Evolutionary conservation across 306 rosid genomes (phyloP).

Genomic region (Luffa aegyptiaca): DNA sequence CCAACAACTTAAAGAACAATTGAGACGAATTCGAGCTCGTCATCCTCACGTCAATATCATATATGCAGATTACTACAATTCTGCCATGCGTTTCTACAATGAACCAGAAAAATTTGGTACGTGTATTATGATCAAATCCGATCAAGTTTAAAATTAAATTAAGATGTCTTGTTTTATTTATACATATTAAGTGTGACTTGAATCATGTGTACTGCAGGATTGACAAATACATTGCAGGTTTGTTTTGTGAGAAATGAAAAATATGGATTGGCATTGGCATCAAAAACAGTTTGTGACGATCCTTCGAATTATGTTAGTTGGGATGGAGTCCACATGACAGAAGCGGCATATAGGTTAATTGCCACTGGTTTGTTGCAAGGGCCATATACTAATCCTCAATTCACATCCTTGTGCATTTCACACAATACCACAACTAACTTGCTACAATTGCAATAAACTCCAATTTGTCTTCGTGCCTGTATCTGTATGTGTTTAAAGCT

Average conservation of each 20-base stretch:
- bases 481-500: too few species aligned
- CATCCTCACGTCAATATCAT: conserved; percentile 26
- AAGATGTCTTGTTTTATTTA: too few species aligned
- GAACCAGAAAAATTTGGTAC: conserved; percentile 31
- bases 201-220: conserved; percentile 15
- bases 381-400: conserved; percentile 14
- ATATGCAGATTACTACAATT: conserved; percentile 39
- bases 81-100: conserved; percentile 19
- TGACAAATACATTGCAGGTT: neutral
- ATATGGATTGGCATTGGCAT: conserved; percentile 9
- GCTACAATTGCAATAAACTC: neutral
- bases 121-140: neutral
- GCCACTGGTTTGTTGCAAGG: conserved; percentile 19
- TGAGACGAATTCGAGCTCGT: conserved; percentile 13
- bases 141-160: neutral
- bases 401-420: neutral
- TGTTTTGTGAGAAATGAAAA: conserved; percentile 31
- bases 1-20: conserved; percentile 21
- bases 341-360: conserved; percentile 8
- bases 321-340: conserved; percentile 30
- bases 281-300: conserved; percentile 22
- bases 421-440: neutral
- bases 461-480: neutral
- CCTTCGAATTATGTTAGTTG: conserved; percentile 35
- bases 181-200: neutral